Percentiles rank a stretch among this genome's conserved stretches.
These are phyloP conservation scores for Calvatia gigantea DNA, from an alignment of 768 basidiomycete species.

Conservation along the genomic window DNA sequence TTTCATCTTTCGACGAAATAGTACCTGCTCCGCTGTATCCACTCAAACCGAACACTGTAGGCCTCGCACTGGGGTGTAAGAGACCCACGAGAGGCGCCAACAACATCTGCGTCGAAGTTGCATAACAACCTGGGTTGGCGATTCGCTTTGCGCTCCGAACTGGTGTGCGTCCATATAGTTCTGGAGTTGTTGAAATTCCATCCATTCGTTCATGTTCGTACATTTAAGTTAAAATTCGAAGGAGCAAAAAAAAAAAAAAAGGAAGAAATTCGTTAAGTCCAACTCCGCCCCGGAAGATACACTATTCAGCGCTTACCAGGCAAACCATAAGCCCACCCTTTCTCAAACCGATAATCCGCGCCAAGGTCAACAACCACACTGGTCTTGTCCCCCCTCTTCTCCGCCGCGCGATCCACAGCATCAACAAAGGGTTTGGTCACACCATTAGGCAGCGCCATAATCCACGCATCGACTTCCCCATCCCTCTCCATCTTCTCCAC, in stretches of 20 bases:
- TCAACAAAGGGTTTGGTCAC: constrained; percentile 96
- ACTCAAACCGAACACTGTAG: constrained; percentile 89
- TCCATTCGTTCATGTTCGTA: background rate
- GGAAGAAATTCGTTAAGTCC: constrained; percentile 25
- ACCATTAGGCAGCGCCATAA: constrained; percentile 99
- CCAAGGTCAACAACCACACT: constrained; percentile 91
- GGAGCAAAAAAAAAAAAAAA: constrained; percentile 22
- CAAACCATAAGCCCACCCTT: constrained; percentile 95
- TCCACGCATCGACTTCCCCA: constrained; percentile 94
- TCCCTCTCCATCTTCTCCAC: constrained; percentile 87
- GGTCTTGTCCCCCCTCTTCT: constrained; percentile 43
- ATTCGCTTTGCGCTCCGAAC: constrained; percentile 78
- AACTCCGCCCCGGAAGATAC: background rate
- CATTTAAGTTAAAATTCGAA: constrained; percentile 7
- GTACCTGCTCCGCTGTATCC: constrained; percentile 98
- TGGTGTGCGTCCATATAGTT: constrained; percentile 75
- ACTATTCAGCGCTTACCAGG: constrained; percentile 71
- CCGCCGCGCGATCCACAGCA: constrained; percentile 78
- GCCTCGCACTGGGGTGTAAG: constrained; percentile 55
- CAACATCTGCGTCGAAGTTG: constrained; percentile 89
- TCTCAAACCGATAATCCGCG: constrained; percentile 95
- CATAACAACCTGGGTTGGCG: constrained; percentile 97
- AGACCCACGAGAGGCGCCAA: constrained; percentile 83
- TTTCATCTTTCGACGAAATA: constrained; percentile 58
- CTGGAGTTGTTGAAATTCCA: constrained; percentile 36